Base-by-base conservation (phyloP, 2,329 filamentous ascomycete species). In the Xylariaceae sp. region DNA sequence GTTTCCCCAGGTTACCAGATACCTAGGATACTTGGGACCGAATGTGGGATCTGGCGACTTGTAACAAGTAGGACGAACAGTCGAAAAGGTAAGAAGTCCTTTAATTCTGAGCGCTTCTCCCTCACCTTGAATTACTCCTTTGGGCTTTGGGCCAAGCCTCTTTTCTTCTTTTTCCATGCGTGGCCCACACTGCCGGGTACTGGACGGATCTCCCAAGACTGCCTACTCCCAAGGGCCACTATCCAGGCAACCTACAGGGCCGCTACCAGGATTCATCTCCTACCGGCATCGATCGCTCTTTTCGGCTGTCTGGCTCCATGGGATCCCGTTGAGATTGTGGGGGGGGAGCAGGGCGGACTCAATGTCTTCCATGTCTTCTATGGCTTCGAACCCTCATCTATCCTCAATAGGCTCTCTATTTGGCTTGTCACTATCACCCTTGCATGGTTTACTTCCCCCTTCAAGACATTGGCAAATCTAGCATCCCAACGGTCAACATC, bases 401-500 rank as follows among this genome's bases (percentile, higher is more conserved):
- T 40, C n/a, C n/a, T n/a, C n/a, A n/a, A n/a, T n/a, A n/a, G n/a
- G n/a, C 36, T 44, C 39, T 45, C 43, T 44, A 40, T 38, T 33
- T 42, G 41, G 43, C 42, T 50, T 41, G 43, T 45, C 41, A 48
- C 47, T 48, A 48, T 29, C 31, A 56, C 47, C 53, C 54, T 56
- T 56, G 55, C 53, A 58, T 58, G 52, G 53, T 55, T 55, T 57
- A 47, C 53, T 55, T 47, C 42, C 43, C 41, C 40, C 30, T 51
- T 46, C 47, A 43, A 56, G 52, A 56, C 55, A 56, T 51, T 53
- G 41, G 38, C 42, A 48, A 6, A 48, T 41, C 53, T 47, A 28
- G 51, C 47, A 52, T 53, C 47, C 53, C 47, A 58, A 57, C 54
- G 54, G 52, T 53, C 50, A 38, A 40, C 45, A 58, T 56, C 55